Evolutionary conservation across 1,284 basidiomycete genomes (phyloP).

Genomic region (Ceratobasidium sp.): DNA sequence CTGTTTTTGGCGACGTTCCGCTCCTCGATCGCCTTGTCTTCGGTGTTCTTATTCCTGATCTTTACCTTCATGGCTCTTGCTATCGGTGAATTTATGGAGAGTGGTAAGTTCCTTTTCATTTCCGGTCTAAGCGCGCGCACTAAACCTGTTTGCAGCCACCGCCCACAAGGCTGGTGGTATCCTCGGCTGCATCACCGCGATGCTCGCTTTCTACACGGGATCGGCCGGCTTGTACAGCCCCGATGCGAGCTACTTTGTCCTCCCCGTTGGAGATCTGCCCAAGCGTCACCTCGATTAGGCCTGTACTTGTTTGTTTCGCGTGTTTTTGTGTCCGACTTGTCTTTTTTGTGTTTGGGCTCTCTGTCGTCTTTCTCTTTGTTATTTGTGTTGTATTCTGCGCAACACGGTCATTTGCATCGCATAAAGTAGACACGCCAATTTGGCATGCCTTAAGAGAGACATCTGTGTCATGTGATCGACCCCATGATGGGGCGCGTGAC

Average conservation of each 20-base stretch:
- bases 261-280: conserved; percentile 41
- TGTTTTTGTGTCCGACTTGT: neutral
- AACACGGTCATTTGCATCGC: conserved; percentile 6
- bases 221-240: conserved; percentile 67
- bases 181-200: conserved; percentile 21
- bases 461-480: conserved; percentile 23
- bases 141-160: neutral
- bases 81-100: conserved; percentile 51
- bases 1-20: conserved; percentile 53
- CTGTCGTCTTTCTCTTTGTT: neutral
- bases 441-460: neutral
- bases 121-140: neutral
- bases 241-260: conserved; percentile 51
- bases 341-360: conserved; percentile 5
- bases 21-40: conserved; percentile 57
- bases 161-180: conserved; percentile 35
- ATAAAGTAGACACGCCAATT: neutral
- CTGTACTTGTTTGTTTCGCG: neutral
- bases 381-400: neutral
- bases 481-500: conserved; percentile 37
- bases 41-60: conserved; percentile 64
- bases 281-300: conserved; percentile 28
- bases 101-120: neutral
- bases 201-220: conserved; percentile 54
- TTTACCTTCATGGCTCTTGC: conserved; percentile 60